Evolutionary conservation across 768 basidiomycete species (phyloP), one percentile per base, ranked within the genome.

Genomic region (Lactarius trivialis): DNA sequence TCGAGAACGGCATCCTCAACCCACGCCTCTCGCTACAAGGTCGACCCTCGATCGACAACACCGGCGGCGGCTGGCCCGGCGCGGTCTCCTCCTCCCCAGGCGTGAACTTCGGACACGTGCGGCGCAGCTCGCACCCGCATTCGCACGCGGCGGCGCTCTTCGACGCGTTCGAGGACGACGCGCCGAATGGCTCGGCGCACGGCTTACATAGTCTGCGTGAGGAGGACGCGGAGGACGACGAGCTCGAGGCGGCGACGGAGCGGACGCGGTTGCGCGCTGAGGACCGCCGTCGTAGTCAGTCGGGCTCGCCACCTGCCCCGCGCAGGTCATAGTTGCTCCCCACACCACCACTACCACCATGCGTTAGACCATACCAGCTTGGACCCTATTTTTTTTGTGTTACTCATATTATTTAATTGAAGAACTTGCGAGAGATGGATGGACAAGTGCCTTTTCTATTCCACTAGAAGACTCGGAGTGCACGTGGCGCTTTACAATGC

Each of bases 1-100:
- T 91, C 52, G 85, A 89, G 70, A 75, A 80, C 43, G 86, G 85
- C 2, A 71, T 91, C 26, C 81, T 88, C 80, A 80, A 93, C 71
- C 88, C 92, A 0, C 84, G 91, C 7, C 78, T 93, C 65, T 89
- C 88, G 68, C 77, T 94, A 57, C 85, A 88, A 62, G 91, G 91
- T 48, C 83, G 93, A 1, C 77, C 86, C 70, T 93, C 91, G 6
- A 74, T 89, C 53, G 94, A 96, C n/a, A n/a, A n/a, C n/a, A n/a
- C n/a, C n/a, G n/a, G n/a, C n/a, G n/a, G n/a, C 62, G 84, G 83
- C 2, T 92, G 90, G 89, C 77, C 77, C 61, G 81, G 76, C 24
- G 59, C 71, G 55, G 45, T 24, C 5, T 70, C 71, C 72, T 69
- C 45, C 5, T 70, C 71, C 72, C 72, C 59, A 71, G 73, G 48